These are phyloP conservation scores for Galium porrigens DNA, from an alignment of 305 asterid species.

Conservation along the genomic window DNA sequence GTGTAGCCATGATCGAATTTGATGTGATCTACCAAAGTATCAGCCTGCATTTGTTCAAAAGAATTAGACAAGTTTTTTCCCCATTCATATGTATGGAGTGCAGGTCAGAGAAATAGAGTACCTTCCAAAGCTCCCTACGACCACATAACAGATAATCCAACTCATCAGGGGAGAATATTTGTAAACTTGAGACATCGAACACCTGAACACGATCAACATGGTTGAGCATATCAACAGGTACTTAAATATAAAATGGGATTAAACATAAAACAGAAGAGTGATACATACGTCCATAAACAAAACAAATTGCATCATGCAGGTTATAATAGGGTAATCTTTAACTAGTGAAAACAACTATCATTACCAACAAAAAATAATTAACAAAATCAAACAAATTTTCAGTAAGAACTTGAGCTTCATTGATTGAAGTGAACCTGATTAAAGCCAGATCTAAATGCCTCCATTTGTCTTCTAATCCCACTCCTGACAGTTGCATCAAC, in stretches of 20 bases:
- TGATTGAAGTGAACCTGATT: conserved; percentile 48
- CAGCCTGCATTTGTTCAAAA: conserved; percentile 48
- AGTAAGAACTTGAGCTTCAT: neutral
- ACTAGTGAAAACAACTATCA: too few species aligned
- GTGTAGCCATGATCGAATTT: conserved; percentile 98
- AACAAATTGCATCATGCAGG: too few species aligned
- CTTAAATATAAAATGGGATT: neutral
- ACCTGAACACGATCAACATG: conserved; percentile 33
- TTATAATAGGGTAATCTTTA: too few species aligned
- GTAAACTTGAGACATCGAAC: conserved; percentile 68
- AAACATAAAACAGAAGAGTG: neutral
- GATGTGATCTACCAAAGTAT: conserved; percentile 74
- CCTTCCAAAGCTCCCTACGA: conserved; percentile 98
- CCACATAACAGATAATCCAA: conserved; percentile 94
- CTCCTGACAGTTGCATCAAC: conserved; percentile 73
- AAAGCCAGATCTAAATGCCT: conserved; percentile 94
- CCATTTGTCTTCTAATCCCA: conserved; percentile 72
- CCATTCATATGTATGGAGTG: neutral
- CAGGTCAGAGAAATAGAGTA: conserved; percentile 18
- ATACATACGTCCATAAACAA: neutral
- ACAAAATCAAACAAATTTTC: neutral
- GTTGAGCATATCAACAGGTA: neutral
- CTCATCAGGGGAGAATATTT: conserved; percentile 84
- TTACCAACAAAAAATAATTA: too few species aligned
- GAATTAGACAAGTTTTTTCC: neutral